Evolutionary conservation across 768 basidiomycete species (phyloP).

Genomic region (Brasilioporus rufonigricans): DNA sequence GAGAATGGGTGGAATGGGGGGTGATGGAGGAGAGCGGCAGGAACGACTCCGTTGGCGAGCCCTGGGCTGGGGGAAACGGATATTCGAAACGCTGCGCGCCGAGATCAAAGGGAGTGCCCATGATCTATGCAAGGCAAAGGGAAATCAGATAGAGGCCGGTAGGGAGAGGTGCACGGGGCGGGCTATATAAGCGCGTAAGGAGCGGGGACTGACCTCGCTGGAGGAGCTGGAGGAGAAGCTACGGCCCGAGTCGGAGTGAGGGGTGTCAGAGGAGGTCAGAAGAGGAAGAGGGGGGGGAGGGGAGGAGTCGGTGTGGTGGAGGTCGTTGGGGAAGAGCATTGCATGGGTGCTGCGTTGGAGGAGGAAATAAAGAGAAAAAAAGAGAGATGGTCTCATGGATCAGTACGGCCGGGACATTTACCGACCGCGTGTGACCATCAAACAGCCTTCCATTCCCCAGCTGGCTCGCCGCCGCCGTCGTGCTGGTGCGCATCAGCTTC

Average conservation of each 20-base stretch:
- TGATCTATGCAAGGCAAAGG: slow-evolving; percentile 24
- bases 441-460: not conserved
- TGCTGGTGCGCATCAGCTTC: too few relatives aligned
- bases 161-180: not conserved
- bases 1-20: slow-evolving; percentile 19
- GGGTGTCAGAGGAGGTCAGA: slow-evolving; percentile 12
- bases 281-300: slow-evolving; percentile 1
- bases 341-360: slow-evolving; percentile 6
- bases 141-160: not conserved
- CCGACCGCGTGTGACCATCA: not conserved
- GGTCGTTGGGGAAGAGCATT: slow-evolving; percentile 22
- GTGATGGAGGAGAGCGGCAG: slow-evolving; percentile 20
- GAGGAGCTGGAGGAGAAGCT: slow-evolving; percentile 33
- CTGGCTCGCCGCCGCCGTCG: too few relatives aligned
- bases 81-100: slow-evolving; percentile 34
- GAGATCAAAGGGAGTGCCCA: slow-evolving; percentile 34
- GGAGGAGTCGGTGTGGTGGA: slow-evolving; percentile 8
- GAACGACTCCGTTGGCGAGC: slow-evolving; percentile 28
- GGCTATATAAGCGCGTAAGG: too few relatives aligned
- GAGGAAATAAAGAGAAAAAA: not conserved
- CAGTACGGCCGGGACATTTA: slow-evolving; percentile 9
- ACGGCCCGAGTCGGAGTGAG: slow-evolving; percentile 30
- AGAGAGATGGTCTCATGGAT: not conserved
- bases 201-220: slow-evolving; percentile 26
- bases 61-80: slow-evolving; percentile 31